Base-by-base conservation (phyloP, 441 rosid species). In the Pelargonium cotyledonis region DNA sequence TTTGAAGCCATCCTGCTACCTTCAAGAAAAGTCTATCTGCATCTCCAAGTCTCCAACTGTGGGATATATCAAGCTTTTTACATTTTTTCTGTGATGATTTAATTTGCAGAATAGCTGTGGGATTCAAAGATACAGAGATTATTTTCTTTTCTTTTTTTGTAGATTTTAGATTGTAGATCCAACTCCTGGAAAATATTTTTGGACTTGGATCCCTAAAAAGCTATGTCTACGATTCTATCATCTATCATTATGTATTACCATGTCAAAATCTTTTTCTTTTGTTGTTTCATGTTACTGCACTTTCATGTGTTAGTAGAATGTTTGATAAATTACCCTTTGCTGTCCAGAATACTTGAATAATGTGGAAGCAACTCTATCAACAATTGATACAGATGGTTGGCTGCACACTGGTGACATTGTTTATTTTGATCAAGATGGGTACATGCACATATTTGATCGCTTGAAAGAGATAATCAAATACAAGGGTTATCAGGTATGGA, bases 321-420 rank as follows among this genome's bases (percentile, higher is more conserved):
- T 62, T 21, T 67, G 58, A 58, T 18, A 63, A 65, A 15, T 63
- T 70, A 14, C 7, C 23, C 1, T 21, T 18, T 16, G 16, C 23
- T 67, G 70, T 72, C 66, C 74, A 91, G 97, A 84, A 57, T 93
- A 91, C 75, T 73, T 90, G 72, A 85, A 93, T 75, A 77, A 91
- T 74, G 69, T 70, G 0, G 81, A 84, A 70, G 97, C 95, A 71
- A 88, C 96, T 31, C 57, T 61, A 77, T 78, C 78, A 72, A 70
- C 83, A 43, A 71, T 89, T 16, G 86, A 89, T 61, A 80, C 78
- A 73, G 89, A 86, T 65, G 85, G 86, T 76, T 93, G 98, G 98
- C 83, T 93, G 62, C 93, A 79, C 62, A 91, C 97, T 12, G 98
- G 98, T 12, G 96, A 93, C 77, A 84, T 93, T 51, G 90, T 84